Evolutionary conservation across 1,284 basidiomycete genomes (phyloP), one percentile per base, ranked within the genome.

Genomic region (Irpex sp.): DNA sequence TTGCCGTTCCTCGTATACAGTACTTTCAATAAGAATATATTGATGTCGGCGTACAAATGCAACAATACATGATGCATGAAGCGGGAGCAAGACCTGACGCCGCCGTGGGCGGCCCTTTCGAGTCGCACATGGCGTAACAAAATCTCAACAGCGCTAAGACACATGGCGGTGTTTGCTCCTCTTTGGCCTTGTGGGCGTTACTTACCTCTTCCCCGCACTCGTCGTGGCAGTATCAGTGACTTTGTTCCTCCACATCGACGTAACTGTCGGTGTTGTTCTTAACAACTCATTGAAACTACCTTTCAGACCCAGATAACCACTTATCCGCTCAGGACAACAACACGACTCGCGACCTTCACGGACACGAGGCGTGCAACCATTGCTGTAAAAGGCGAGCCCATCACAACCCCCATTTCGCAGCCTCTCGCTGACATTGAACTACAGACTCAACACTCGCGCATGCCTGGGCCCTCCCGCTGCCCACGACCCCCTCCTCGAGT

Each of bases 51-150:
- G n/a, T n/a, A n/a, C n/a, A n/a, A n/a, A n/a, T n/a, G n/a, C n/a
- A n/a, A n/a, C n/a, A n/a, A n/a, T n/a, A n/a, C n/a, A n/a, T n/a
- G n/a, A n/a, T n/a, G n/a, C n/a, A n/a, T n/a, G n/a, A n/a, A n/a
- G n/a, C n/a, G n/a, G n/a, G n/a, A n/a, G n/a, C n/a, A n/a, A n/a
- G n/a, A n/a, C n/a, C n/a, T n/a, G n/a, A n/a, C n/a, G n/a, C n/a
- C n/a, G n/a, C n/a, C n/a, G n/a, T n/a, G n/a, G n/a, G n/a, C n/a
- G n/a, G n/a, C n/a, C n/a, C n/a, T n/a, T n/a, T n/a, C n/a, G n/a
- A n/a, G n/a, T 26, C 26, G 26, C 26, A 26, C 61, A 63, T 63
- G 61, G 58, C 57, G 33, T 43, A 49, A 17, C 43, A 26, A 26
- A 26, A 26, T 26, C 26, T 26, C 26, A 26, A 26, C 3, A 26